Evolutionary conservation across 2,329 filamentous ascomycete genomes (phyloP).

Genomic region (Bipolaris zeicola): DNA sequence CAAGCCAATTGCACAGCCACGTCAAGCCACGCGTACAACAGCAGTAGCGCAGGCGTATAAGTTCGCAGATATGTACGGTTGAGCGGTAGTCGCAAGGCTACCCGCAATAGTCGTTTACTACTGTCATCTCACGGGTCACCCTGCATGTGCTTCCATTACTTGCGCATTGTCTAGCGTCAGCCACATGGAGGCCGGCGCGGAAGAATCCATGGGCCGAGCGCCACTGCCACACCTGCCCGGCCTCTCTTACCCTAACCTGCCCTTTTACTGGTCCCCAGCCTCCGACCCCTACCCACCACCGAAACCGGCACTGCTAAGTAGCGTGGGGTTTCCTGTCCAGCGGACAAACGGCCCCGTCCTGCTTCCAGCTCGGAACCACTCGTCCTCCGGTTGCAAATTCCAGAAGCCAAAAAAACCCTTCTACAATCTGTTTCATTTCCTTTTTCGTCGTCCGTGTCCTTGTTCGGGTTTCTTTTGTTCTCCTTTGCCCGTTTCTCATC

Average conservation of each 20-base stretch:
- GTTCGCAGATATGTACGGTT: not conserved
- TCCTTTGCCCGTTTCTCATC: not conserved
- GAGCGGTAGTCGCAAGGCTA: constrained; percentile 6
- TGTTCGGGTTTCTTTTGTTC: not conserved
- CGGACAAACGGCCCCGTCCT: not conserved
- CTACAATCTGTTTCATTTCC: constrained; percentile 1
- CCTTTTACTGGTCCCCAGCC: not conserved
- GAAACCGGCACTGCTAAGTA: constrained; percentile 6
- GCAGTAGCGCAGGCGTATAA: not conserved
- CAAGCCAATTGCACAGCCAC: not conserved
- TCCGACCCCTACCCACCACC: constrained; percentile 4
- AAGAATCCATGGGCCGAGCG: not conserved
- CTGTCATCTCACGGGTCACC: constrained; percentile 1
- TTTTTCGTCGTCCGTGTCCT: not conserved
- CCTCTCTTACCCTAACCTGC: not conserved
- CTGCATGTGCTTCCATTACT: constrained; percentile 9
- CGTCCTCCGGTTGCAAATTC: not conserved
- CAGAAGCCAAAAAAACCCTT: not conserved
- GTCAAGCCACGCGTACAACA: not conserved
- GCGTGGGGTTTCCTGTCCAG: not conserved
- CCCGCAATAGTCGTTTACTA: not conserved
- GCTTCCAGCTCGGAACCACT: not conserved
- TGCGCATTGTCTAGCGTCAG: not conserved
- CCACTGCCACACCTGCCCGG: not conserved
- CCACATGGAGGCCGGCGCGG: not conserved